phyloP scores from a whole-genome alignment of 768 basidiomycete species.

The Panellus pusillus region DNA sequence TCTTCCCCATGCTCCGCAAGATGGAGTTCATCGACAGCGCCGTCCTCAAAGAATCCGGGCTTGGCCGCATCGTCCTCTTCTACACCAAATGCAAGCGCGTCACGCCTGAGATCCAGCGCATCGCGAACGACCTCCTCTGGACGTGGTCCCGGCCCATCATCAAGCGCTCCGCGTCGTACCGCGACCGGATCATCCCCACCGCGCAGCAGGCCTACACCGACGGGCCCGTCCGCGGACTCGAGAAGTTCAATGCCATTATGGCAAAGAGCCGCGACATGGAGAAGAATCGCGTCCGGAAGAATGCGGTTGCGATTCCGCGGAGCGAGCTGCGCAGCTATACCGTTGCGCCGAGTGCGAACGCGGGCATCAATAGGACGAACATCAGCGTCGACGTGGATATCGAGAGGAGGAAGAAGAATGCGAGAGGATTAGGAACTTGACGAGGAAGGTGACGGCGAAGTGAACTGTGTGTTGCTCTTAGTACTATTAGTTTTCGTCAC shows the following conservation, averaged over 20 bases:
- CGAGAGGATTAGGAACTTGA: constrained; percentile 68
- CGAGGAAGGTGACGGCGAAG: constrained; percentile 41
- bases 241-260: constrained; percentile 68
- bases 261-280: constrained; percentile 68
- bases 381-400: constrained; percentile 71
- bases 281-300: constrained; percentile 68
- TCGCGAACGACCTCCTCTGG: constrained; percentile 82
- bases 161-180: constrained; percentile 81
- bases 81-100: constrained; percentile 96
- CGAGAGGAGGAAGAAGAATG: constrained; percentile 71
- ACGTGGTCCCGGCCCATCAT: constrained; percentile 90
- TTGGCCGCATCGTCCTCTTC: constrained; percentile 89
- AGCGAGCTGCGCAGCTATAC: constrained; percentile 75
- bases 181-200: constrained; percentile 68
- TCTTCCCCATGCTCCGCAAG: constrained; percentile 80
- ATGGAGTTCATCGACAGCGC: constrained; percentile 92
- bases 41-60: constrained; percentile 86
- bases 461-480: not conserved
- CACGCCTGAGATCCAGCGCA: constrained; percentile 74
- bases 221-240: constrained; percentile 37
- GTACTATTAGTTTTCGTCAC: not conserved
- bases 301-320: constrained; percentile 83
- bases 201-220: constrained; percentile 43
- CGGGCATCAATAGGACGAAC: constrained; percentile 51
- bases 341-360: constrained; percentile 65